Evolutionary conservation across 2,329 filamentous ascomycete species (phyloP).

Genomic region (Ophiobolus disseminans): DNA sequence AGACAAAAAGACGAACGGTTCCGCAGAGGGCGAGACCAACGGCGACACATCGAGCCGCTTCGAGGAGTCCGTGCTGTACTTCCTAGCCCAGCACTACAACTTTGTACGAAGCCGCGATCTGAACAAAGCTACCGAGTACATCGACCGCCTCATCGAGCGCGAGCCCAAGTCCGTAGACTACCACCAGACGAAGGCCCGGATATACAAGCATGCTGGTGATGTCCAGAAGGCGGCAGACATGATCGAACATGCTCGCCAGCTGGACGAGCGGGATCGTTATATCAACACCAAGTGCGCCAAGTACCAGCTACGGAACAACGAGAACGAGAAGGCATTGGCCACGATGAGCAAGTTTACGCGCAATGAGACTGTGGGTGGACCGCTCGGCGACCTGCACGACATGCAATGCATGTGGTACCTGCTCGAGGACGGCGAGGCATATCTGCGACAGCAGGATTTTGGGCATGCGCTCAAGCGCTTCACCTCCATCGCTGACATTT

Average conservation of each 20-base stretch:
- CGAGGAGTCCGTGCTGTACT: conserved; percentile 83
- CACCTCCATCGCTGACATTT: conserved; percentile 86
- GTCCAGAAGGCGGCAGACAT: conserved; percentile 78
- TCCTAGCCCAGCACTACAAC: conserved; percentile 96
- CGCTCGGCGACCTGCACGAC: conserved; percentile 88
- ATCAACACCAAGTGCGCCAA: conserved; percentile 99
- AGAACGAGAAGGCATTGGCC: conserved; percentile 83
- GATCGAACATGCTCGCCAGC: conserved; percentile 85
- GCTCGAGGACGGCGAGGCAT: conserved; percentile 92
- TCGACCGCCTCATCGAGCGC: conserved; percentile 82
- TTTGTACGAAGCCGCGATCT: conserved; percentile 87
- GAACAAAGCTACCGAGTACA: conserved; percentile 78
- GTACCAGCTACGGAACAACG: conserved; percentile 91
- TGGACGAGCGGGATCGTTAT: conserved; percentile 91
- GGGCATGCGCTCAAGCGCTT: conserved; percentile 92
- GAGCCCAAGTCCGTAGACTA: conserved; percentile 86
- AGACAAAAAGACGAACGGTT: conserved; percentile 61
- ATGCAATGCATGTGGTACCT: conserved; percentile 99
- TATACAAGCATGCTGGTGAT: conserved; percentile 90
- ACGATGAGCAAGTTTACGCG: conserved; percentile 95
- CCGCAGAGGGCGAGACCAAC: conserved; percentile 57
- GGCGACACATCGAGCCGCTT: conserved; percentile 66
- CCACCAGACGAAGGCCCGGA: conserved; percentile 92
- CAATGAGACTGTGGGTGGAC: conserved; percentile 85
- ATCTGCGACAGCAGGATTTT: conserved; percentile 79